Percentiles rank a stretch among this genome's conserved stretches.
Evolutionary conservation across 1,139 yeast genomes (phyloP).

Genomic region (Yamadazyma sp.): DNA sequence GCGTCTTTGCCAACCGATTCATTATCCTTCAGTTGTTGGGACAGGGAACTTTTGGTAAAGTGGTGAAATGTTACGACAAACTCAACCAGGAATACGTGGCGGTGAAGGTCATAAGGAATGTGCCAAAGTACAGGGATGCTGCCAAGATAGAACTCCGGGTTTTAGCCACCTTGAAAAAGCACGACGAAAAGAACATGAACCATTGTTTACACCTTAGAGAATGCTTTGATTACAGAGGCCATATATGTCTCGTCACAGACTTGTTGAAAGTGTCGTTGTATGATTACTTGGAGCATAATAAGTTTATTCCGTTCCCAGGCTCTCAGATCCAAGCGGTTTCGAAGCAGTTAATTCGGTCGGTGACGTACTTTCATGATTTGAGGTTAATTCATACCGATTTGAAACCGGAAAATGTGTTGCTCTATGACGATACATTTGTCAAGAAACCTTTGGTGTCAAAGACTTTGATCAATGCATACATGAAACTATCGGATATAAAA

Average conservation of each 20-base stretch:
- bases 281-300: constrained; percentile 82
- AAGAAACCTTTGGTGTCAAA: constrained; percentile 35
- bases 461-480: constrained; percentile 35
- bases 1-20: constrained; percentile 66
- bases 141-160: constrained; percentile 81
- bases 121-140: constrained; percentile 80
- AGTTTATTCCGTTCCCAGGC: constrained; percentile 74
- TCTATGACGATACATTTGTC: constrained; percentile 57
- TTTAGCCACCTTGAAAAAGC: constrained; percentile 75
- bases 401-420: constrained; percentile 89
- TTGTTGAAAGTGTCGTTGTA: constrained; percentile 80
- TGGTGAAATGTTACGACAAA: constrained; percentile 69
- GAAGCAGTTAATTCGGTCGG: constrained; percentile 80
- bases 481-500: constrained; percentile 22
- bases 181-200: constrained; percentile 65
- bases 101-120: constrained; percentile 81
- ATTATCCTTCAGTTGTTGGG: constrained; percentile 72
- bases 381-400: constrained; percentile 91
- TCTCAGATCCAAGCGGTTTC: constrained; percentile 87
- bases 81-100: constrained; percentile 70
- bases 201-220: constrained; percentile 81
- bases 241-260: constrained; percentile 91
- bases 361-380: constrained; percentile 85
- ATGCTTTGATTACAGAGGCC: constrained; percentile 91
- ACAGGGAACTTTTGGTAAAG: constrained; percentile 98